phyloP scores from a whole-genome alignment of 345 rosid species.

The Arabidopsis suecica region DNA sequence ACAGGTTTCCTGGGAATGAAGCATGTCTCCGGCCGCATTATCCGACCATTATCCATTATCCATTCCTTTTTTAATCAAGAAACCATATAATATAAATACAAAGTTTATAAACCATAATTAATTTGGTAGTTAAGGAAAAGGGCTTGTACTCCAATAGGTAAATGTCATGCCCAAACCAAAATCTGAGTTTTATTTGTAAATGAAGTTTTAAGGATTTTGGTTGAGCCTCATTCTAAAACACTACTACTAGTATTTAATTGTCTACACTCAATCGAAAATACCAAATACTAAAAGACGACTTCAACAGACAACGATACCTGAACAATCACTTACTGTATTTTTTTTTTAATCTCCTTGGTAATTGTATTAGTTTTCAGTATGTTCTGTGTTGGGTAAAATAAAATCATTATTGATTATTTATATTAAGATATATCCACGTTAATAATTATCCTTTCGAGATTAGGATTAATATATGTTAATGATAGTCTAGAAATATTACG shows the following conservation, averaged over 20 bases:
- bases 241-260: background rate
- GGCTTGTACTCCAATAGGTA: background rate
- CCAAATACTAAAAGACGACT: background rate
- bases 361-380: background rate
- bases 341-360: background rate
- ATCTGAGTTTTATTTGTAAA: background rate
- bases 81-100: background rate
- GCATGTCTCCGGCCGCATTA: slow-evolving; percentile 48
- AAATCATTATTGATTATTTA: too few relatives aligned
- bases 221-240: background rate
- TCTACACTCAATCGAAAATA: background rate
- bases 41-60: slow-evolving; percentile 41
- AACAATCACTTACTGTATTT: background rate
- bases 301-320: slow-evolving; percentile 7
- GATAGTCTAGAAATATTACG: too few relatives aligned
- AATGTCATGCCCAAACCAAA: background rate
- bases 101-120: background rate
- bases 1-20: slow-evolving; percentile 45
- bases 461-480: too few relatives aligned
- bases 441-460: too few relatives aligned
- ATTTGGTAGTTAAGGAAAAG: background rate
- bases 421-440: too few relatives aligned
- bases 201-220: background rate
- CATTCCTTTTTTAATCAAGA: background rate
- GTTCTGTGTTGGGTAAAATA: too few relatives aligned